Base-by-base conservation (phyloP, 345 rosid genomes). In the Rhodamnia rubescens region DNA sequence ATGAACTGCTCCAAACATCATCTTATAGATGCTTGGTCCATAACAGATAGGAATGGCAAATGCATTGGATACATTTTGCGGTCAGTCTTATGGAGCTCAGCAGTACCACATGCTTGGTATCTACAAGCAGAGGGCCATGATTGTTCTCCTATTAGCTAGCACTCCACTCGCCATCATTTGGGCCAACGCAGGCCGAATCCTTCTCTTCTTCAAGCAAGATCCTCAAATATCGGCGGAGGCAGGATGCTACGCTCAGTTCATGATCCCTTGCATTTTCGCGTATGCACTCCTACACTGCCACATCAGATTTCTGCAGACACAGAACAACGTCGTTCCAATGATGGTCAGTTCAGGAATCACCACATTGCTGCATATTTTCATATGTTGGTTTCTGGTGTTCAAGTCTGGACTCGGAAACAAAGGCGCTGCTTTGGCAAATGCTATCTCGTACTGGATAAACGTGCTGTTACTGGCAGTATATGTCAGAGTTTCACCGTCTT, bases 361-460 rank as follows among this genome's bases (percentile, higher is more conserved):
- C 53, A 88, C 90, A 50, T 57, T 88, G 4, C 84, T 91, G 69
- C 95, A 93, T n/a, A 36, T 91, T 8, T 84, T 89, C 7, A 49
- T 83, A 1, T 92, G 95, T 82, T 93, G 94, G 95, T 2, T 81
- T 57, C 87, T 92, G 61, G 92, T 93, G 18, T 90, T 86, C 26
- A 90, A 84, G 61, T 78, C 88, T 11, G 89, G 90, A n/a, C 90
- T 92, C 16, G 94, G 93, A n/a, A 86, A 27, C 78, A 91, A 82
- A 87, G 94, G 95, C 22, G 94, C 93, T 86, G 93, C 96, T 5
- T 15, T 90, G 49, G 93, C 94, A 0, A 86, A 84, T 9, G 84
- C 90, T 7, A 83, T 90, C 12, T 92, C 78, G 1, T 69, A 69
- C 47, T 69, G 78, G 78, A 18, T 69, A 69, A 69, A 69, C 6